Percentiles rank a stretch among this genome's conserved stretches.
Evolutionary conservation across 768 basidiomycete genomes (phyloP).

Genomic region (Trametes cinnabarina): DNA sequence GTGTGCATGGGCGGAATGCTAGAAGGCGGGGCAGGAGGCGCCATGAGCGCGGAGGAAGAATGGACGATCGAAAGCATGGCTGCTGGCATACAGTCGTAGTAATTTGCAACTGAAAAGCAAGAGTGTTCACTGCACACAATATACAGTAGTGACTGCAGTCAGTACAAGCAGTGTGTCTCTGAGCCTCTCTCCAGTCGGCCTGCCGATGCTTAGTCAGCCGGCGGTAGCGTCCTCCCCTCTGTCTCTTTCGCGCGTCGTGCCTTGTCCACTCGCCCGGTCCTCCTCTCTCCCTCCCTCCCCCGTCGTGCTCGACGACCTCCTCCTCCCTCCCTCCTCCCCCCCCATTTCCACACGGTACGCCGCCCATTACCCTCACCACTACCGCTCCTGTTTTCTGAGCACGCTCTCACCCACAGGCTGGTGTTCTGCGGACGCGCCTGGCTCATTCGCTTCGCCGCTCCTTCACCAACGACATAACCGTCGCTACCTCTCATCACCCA

Average conservation of each 20-base stretch:
- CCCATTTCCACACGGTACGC: slow-evolving; percentile 7
- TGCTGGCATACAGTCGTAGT: too few species aligned
- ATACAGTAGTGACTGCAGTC: too few species aligned
- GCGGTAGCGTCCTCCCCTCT: slow-evolving; percentile 5
- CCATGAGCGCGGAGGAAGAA: slow-evolving; percentile 2
- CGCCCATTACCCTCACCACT: not conserved
- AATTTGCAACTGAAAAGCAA: too few species aligned
- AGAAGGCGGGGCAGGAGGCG: slow-evolving; percentile 2
- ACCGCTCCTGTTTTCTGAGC: not conserved
- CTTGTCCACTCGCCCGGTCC: slow-evolving; percentile 23
- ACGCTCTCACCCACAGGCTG: slow-evolving; percentile 13
- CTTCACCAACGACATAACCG: slow-evolving; percentile 7
- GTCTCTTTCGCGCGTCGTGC: slow-evolving; percentile 8
- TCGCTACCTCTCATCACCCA: slow-evolving; percentile 10
- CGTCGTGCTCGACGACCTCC: slow-evolving; percentile 28
- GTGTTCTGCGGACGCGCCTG: slow-evolving; percentile 14
- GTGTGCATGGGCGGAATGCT: slow-evolving; percentile 9
- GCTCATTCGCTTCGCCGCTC: slow-evolving; percentile 11
- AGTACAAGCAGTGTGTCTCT: not conserved
- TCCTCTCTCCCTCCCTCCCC: slow-evolving; percentile 16
- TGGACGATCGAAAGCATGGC: not conserved
- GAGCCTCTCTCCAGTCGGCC: not conserved
- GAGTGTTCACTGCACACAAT: too few species aligned
- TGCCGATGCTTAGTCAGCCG: slow-evolving; percentile 23
- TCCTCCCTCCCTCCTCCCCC: slow-evolving; percentile 1